Evolutionary conservation across 73 alveolate genomes (phyloP).

Genomic region (Stentor coeruleus): DNA sequence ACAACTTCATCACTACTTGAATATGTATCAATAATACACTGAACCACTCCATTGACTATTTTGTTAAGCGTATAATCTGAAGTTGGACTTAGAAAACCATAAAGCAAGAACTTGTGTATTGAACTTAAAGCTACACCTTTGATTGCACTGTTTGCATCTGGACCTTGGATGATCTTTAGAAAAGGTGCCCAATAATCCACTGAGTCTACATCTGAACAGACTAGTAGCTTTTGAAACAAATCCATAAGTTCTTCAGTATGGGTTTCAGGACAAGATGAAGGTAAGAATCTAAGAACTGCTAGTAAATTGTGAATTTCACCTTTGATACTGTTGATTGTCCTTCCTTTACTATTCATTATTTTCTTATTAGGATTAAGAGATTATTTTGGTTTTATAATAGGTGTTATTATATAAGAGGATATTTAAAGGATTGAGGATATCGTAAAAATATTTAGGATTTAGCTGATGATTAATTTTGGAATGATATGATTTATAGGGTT

Average conservation of each 20-base stretch:
- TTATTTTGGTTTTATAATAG: no score
- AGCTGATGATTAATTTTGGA: no score
- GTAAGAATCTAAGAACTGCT: neutral
- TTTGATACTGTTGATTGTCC: conserved; percentile 21
- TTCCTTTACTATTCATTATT: conserved; percentile 15
- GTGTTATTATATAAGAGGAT: no score
- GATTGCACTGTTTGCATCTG: neutral
- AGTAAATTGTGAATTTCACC: conserved; percentile 20
- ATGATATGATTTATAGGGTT: no score
- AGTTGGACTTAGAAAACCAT: neutral
- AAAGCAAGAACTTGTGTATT: conserved; percentile 10
- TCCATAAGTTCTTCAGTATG: neutral
- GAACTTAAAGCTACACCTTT: conserved; percentile 18
- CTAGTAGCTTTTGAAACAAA: neutral
- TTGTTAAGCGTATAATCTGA: conserved; percentile 4
- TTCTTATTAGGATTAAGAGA: no score
- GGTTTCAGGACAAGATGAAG: neutral
- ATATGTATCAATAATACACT: neutral
- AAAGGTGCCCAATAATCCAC: conserved; percentile 24
- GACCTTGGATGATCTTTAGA: conserved; percentile 7
- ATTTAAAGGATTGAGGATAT: no score
- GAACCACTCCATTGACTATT: conserved; percentile 24
- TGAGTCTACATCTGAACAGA: conserved; percentile 22
- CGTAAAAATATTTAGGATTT: no score
- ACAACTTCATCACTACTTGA: conserved; percentile 22